Conservation (phyloP, 768 basidiomycete genomes). For the Boletus bicolor region DNA sequence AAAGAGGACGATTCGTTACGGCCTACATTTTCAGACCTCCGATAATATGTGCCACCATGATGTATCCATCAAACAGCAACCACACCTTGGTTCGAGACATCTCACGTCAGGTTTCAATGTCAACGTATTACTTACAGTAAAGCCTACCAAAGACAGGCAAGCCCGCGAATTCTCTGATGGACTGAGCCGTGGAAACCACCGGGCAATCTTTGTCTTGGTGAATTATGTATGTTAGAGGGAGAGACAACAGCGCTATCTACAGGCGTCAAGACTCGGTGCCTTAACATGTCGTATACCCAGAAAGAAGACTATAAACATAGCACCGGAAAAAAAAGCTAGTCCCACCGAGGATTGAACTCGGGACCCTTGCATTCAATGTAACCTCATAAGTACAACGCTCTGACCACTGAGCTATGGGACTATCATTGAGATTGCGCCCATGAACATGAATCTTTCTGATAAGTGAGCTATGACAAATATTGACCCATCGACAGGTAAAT, state of each 20-base stretch:
- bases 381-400: conserved; percentile 63
- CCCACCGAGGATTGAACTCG: conserved; percentile 63
- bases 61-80: neutral
- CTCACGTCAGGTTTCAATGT: neutral
- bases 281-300: neutral
- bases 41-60: neutral
- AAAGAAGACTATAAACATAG: neutral
- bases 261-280: neutral
- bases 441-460: neutral
- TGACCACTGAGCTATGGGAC: conserved; percentile 61
- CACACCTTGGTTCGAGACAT: neutral
- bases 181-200: neutral
- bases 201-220: neutral
- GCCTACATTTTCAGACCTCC: neutral
- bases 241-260: no score
- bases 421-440: conserved; percentile 2
- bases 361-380: conserved; percentile 56
- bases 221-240: neutral
- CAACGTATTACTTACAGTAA: neutral
- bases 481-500: neutral
- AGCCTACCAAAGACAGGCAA: neutral
- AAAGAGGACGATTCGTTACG: conserved; percentile 6
- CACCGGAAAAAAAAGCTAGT: conserved; percentile 39
- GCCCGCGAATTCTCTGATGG: no score
- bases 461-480: neutral